These are phyloP conservation scores for Plectosphaerella sp. DNA, from an alignment of 2,329 filamentous ascomycete species.

Conservation along the genomic window DNA sequence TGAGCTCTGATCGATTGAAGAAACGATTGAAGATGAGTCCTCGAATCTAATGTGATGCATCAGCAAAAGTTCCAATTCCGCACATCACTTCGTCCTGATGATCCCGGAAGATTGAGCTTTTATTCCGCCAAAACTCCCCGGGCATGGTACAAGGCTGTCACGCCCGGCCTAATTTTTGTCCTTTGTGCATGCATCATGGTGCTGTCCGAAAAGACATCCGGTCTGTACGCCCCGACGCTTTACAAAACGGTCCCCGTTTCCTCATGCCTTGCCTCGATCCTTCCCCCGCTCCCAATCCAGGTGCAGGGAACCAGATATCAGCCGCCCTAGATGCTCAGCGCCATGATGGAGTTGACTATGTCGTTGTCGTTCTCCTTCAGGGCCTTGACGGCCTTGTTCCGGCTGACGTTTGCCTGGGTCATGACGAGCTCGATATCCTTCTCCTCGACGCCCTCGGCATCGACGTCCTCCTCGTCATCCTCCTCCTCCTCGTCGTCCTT, in stretches of 20 bases:
- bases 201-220: too few relatives aligned
- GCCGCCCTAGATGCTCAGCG: constrained; percentile 68
- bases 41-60: background rate
- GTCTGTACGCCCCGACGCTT: too few relatives aligned
- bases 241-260: too few relatives aligned
- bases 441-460: constrained; percentile 89
- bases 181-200: background rate
- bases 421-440: constrained; percentile 99
- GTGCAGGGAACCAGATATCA: background rate
- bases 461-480: constrained; percentile 93
- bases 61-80: background rate
- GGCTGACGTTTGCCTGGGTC: constrained; percentile 92
- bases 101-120: constrained; percentile 1
- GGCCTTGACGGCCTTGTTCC: constrained; percentile 98
- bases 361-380: constrained; percentile 99
- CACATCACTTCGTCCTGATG: background rate
- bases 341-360: constrained; percentile 99
- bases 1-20: too few relatives aligned
- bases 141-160: constrained; percentile 15
- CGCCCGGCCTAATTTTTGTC: constrained; percentile 11
- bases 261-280: too few relatives aligned
- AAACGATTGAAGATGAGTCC: too few relatives aligned
- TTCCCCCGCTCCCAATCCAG: too few relatives aligned
- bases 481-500: constrained; percentile 78
- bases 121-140: constrained; percentile 6